Base-by-base conservation (phyloP, 2,329 filamentous ascomycete species). In the Blastomyces parvus region DNA sequence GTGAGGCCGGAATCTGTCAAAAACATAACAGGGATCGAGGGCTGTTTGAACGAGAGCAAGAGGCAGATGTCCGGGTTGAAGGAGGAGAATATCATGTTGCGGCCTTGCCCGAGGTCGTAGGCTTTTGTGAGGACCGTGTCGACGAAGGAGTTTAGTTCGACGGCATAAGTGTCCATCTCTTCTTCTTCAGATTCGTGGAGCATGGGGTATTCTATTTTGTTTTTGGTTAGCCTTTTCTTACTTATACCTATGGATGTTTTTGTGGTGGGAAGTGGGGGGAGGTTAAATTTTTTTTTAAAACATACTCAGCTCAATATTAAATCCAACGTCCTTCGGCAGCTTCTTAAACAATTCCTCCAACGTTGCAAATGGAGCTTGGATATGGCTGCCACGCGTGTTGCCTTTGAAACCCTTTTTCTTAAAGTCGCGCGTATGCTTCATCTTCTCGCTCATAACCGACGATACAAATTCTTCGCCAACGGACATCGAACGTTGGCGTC, bases 11-110 rank as follows among this genome's bases (percentile, higher is more conserved):
- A 90, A 70, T 99, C 94, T 0, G 89, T 95, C 50, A 99, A 82
- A 79, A 99, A 99, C 66, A 99, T 80, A 64, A 99, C 91, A 0
- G 94, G 95, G 63, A 97, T 97, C 55, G 89, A 95, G 1, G 93
- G 93, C 78, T 99, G 94, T 79, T 99, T 99, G 82, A 96, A 96
- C 62, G 89, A 94, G 50, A 97, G 81, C 67, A 96, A 86, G 17
- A 99, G 83, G 74, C 94, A 99, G 56, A 99, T 91, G 71, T 99
- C 94, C 0, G 94, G 94, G 76, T 97, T 96, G 80, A 99, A 99
- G 59, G 89, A 94, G 67, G 90, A 96, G 78, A 99, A 97, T 68
- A 99, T 91, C 74, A 99, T 88, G 78, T 96, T 91, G n/a, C 94
- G 84, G 64, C 87, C 84, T 64, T 86, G 84, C 38, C 88, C 88